Conservation (phyloP, 1,284 basidiomycete genomes). For the Naganishia cerealis region DNA sequence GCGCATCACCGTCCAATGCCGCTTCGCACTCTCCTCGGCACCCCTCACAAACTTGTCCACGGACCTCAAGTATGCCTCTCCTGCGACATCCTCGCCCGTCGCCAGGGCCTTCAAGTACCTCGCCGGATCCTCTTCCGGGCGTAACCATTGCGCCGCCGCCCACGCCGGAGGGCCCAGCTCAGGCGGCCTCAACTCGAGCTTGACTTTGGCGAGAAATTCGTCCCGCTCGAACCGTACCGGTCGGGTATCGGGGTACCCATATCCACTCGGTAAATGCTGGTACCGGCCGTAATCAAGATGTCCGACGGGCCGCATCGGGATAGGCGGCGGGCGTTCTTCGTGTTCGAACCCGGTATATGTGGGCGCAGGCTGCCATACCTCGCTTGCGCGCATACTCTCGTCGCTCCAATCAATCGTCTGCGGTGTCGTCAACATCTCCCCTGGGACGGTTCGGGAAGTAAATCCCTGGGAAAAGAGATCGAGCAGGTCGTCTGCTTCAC, state of each 20-base stretch:
- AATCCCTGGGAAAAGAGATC: constrained; percentile 39
- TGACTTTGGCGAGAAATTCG: constrained; percentile 18
- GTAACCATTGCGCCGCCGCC: constrained; percentile 4
- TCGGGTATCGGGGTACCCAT: constrained; percentile 23
- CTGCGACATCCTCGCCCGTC: constrained; percentile 37
- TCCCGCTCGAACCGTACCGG: constrained; percentile 6
- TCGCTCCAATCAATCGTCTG: constrained; percentile 46
- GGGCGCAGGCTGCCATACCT: constrained; percentile 48
- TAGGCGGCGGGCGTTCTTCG: constrained; percentile 36
- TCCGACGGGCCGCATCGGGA: constrained; percentile 39
- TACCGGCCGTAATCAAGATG: constrained; percentile 43
- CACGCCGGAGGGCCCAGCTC: constrained; percentile 9
- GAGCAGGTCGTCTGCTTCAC: constrained; percentile 50
- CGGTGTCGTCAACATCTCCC: constrained; percentile 23
- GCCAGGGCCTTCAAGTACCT: constrained; percentile 45
- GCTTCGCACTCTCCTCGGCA: constrained; percentile 39
- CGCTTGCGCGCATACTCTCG: constrained; percentile 36
- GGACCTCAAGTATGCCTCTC: constrained; percentile 49
- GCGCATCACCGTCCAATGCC: constrained; percentile 14
- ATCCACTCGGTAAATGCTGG: constrained; percentile 40
- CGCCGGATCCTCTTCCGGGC: constrained; percentile 39
- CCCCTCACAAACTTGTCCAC: constrained; percentile 47
- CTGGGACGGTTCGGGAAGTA: constrained; percentile 8
- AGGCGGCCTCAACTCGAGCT: constrained; percentile 15
- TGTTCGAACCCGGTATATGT: constrained; percentile 36